Conservation (phyloP, 352 stramenopile genomes). For the Globisporangium nunn region DNA sequence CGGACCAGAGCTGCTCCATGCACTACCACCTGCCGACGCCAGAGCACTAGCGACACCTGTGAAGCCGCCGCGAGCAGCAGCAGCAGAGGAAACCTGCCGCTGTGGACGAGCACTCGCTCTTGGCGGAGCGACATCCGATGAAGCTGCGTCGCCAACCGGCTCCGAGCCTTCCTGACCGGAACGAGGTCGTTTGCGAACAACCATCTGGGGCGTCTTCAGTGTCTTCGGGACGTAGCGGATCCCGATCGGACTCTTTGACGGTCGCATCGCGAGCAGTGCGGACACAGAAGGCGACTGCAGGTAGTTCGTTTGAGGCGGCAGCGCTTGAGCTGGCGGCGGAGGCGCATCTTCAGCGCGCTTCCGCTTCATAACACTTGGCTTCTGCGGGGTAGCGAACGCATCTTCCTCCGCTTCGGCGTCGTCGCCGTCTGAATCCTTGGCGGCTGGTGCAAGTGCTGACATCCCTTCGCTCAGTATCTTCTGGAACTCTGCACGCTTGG, state of each 20-base stretch:
- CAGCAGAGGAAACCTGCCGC: constrained; percentile 20
- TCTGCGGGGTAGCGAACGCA: constrained; percentile 21
- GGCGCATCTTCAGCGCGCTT: constrained; percentile 17
- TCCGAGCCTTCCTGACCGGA: constrained; percentile 1
- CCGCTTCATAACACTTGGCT: constrained; percentile 18
- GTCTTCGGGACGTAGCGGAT: constrained; percentile 16
- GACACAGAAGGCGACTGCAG: constrained; percentile 13
- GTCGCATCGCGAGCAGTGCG: constrained; percentile 15
- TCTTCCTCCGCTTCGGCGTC: constrained; percentile 12
- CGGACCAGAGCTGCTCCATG: constrained; percentile 16
- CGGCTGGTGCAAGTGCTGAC: constrained; percentile 1
- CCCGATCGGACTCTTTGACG: constrained; percentile 16
- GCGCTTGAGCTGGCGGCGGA: neutral
- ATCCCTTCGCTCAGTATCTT: constrained; percentile 23
- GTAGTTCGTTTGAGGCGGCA: constrained; percentile 1
- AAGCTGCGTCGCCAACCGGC: neutral
- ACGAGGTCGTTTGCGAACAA: constrained; percentile 9
- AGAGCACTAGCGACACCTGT: constrained; percentile 24
- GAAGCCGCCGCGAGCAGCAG: constrained; percentile 26
- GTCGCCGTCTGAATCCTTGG: neutral
- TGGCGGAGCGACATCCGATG: neutral
- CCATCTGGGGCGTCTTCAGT: constrained; percentile 13
- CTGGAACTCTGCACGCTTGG: constrained; percentile 43
- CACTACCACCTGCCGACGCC: neutral
- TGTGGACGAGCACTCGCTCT: neutral